phyloP scores from a whole-genome alignment of 352 stramenopile species.

The Phytophthora tubulina region DNA sequence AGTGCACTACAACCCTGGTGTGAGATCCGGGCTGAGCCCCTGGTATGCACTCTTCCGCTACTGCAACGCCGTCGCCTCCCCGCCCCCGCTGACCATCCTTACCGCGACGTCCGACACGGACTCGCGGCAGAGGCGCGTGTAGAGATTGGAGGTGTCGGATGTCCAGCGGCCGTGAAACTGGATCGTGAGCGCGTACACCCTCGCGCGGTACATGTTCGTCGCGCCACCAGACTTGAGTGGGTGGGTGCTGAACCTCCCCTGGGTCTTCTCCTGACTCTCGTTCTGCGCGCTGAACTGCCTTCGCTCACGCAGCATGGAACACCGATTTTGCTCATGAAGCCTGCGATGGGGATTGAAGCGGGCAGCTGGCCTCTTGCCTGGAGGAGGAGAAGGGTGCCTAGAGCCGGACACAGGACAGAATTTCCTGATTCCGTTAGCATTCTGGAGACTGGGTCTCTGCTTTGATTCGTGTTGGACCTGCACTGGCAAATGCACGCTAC shows the following conservation, averaged over 20 bases:
- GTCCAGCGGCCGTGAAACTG: constrained; percentile 10
- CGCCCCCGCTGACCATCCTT: neutral
- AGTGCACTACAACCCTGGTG: neutral
- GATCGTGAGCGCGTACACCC: constrained; percentile 4
- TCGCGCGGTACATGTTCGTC: constrained; percentile 1
- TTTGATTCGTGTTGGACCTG: constrained; percentile 20
- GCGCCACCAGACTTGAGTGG: neutral
- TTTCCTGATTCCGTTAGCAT: constrained; percentile 1
- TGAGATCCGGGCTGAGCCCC: neutral
- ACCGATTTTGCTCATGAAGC: neutral
- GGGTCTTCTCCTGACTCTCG: neutral
- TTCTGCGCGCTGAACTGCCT: neutral
- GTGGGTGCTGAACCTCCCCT: neutral
- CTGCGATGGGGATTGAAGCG: neutral
- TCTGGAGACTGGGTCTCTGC: neutral
- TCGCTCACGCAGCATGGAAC: neutral
- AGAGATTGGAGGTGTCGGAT: constrained; percentile 3
- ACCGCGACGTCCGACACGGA: neutral
- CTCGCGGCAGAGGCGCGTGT: neutral
- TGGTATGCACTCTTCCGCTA: neutral
- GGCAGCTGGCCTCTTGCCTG: neutral
- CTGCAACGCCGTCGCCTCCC: neutral
- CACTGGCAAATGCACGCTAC: neutral
- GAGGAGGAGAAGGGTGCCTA: neutral
- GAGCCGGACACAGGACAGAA: neutral